These are phyloP conservation scores for Dothiorella sarmentorum DNA, from an alignment of 2,329 filamentous ascomycete genomes.

Conservation along the genomic window DNA sequence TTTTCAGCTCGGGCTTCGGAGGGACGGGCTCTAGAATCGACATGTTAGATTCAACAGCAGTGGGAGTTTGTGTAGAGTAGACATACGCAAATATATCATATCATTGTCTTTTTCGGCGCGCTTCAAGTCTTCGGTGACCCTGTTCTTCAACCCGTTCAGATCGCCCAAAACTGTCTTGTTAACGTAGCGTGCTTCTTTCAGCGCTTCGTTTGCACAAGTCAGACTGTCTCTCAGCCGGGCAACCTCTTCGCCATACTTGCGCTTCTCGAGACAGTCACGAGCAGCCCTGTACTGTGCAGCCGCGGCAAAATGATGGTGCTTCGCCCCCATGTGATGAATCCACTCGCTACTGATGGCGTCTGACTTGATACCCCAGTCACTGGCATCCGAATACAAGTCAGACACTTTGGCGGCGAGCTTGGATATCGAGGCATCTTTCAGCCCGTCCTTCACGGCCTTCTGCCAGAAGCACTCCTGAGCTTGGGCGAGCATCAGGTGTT, in stretches of 20 bases:
- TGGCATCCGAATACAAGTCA: constrained; percentile 81
- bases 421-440: constrained; percentile 89
- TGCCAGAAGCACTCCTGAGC: constrained; percentile 98
- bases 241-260: constrained; percentile 92
- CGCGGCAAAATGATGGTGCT: constrained; percentile 94
- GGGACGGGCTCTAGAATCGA: constrained; percentile 63
- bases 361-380: constrained; percentile 83
- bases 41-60: background rate
- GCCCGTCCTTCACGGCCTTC: constrained; percentile 88
- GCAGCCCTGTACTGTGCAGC: constrained; percentile 92
- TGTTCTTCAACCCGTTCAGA: constrained; percentile 75
- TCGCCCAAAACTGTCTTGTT: constrained; percentile 80
- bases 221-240: constrained; percentile 80
- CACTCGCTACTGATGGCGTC: constrained; percentile 87
- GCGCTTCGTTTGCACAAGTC: constrained; percentile 75
- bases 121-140: constrained; percentile 83
- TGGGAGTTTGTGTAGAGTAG: too few relatives aligned
- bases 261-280: constrained; percentile 86
- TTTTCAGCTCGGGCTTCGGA: constrained; percentile 80
- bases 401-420: constrained; percentile 88
- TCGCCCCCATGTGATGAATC: constrained; percentile 97
- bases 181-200: constrained; percentile 80
- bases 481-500: constrained; percentile 82
- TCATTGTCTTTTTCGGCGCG: constrained; percentile 95
- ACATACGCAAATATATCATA: constrained; percentile 78